These are phyloP conservation scores for Cutaneotrichosporon sp. DNA, from an alignment of 1,284 basidiomycete genomes.

Conservation along the genomic window DNA sequence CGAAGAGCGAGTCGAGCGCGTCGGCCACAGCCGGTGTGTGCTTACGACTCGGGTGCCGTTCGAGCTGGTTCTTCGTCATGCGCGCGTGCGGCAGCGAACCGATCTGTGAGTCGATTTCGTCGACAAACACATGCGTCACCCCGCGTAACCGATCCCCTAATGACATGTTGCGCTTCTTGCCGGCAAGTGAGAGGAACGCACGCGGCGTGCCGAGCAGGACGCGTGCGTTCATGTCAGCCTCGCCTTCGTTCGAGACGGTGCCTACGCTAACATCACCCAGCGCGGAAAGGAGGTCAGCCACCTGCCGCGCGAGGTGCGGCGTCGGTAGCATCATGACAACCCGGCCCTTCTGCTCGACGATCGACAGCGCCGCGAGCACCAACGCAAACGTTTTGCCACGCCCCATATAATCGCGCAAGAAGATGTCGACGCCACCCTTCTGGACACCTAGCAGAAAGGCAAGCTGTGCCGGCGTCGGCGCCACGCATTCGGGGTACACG, in stretches of 20 bases:
- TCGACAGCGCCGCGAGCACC: conserved; percentile 30
- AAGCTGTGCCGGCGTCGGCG: conserved; percentile 38
- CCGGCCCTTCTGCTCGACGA: conserved; percentile 6
- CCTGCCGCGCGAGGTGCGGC: conserved; percentile 35
- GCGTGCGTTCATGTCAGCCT: conserved; percentile 12
- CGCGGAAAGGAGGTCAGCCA: conserved; percentile 18
- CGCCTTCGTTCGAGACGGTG: background rate
- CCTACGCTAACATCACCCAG: background rate
- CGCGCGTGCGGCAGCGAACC: conserved; percentile 30
- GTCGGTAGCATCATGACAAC: conserved; percentile 36
- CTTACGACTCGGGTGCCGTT: conserved; percentile 26
- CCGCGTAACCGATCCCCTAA: background rate
- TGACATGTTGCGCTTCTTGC: conserved; percentile 6
- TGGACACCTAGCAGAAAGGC: conserved; percentile 32
- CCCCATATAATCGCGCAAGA: conserved; percentile 40
- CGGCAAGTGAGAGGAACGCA: conserved; percentile 1
- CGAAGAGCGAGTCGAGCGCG: conserved; percentile 27
- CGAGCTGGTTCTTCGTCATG: conserved; percentile 10
- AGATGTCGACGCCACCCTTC: conserved; percentile 34
- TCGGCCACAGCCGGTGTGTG: conserved; percentile 33
- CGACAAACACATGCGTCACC: conserved; percentile 33
- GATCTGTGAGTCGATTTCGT: conserved; percentile 40
- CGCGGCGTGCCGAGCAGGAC: conserved; percentile 31
- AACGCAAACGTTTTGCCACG: conserved; percentile 36
- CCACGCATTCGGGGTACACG: conserved; percentile 28